A percentile compares a stretch with the other conserved stretches of the same genome.
Evolutionary conservation across 2,329 filamentous ascomycete species (phyloP).

Genomic region (Colletotrichum caudatum): DNA sequence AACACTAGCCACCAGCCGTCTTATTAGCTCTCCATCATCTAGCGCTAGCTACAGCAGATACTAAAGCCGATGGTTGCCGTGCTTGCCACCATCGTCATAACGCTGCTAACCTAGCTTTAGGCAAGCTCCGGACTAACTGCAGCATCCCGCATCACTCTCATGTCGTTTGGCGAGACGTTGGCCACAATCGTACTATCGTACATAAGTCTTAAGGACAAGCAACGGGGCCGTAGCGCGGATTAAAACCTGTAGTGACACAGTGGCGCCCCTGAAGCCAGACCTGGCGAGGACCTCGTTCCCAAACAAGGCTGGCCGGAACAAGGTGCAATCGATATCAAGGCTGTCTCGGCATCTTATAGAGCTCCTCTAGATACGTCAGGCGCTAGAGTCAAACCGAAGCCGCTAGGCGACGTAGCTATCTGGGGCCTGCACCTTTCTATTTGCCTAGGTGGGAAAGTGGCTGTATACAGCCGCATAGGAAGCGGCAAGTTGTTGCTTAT

Average conservation of each 20-base stretch:
- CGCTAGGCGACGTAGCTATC: slow-evolving; percentile 44
- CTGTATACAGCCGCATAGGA: slow-evolving; percentile 54
- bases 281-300: slow-evolving; percentile 41
- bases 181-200: slow-evolving; percentile 49
- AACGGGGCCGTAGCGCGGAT: slow-evolving; percentile 48
- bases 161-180: slow-evolving; percentile 51
- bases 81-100: slow-evolving; percentile 61
- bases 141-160: slow-evolving; percentile 54
- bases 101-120: slow-evolving; percentile 59
- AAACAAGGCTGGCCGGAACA: slow-evolving; percentile 48
- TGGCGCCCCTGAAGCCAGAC: slow-evolving; percentile 44
- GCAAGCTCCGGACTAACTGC: slow-evolving; percentile 54
- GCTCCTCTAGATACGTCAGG: neutral
- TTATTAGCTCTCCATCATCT: slow-evolving; percentile 67
- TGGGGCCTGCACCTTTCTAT: slow-evolving; percentile 48
- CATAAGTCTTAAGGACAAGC: slow-evolving; percentile 48
- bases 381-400: slow-evolving; percentile 1
- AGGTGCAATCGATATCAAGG: slow-evolving; percentile 48
- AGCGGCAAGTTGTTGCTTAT: slow-evolving; percentile 60
- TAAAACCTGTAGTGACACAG: slow-evolving; percentile 46
- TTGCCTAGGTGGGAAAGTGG: slow-evolving; percentile 50
- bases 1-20: slow-evolving; percentile 68
- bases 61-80: slow-evolving; percentile 63
- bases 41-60: slow-evolving; percentile 67
- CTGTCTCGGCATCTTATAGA: slow-evolving; percentile 50